Evolutionary conservation across 225 moss, liverwort and hornwort species (phyloP), one percentile per base, ranked within the genome.

Genomic region (Asterella californica): DNA sequence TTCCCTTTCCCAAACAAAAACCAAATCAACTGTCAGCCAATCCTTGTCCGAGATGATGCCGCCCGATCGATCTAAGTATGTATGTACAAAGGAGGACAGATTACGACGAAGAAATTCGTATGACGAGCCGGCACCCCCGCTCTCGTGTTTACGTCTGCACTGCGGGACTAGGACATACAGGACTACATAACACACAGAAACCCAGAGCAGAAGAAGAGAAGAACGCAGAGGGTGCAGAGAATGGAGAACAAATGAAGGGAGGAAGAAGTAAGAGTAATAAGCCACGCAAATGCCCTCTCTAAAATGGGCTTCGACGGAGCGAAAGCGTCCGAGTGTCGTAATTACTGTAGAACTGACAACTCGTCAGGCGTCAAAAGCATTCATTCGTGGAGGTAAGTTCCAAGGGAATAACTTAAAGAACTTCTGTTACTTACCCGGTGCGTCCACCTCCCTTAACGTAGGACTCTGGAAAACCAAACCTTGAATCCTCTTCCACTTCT

Each of bases 341-440:
- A 52, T 53, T 53, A 74, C 74, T 74, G 74, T 53, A 53, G 32
- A 12, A 74, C 74, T 53, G 52, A 52, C 74, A 74, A 32, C 52
- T 74, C 74, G 52, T 74, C 74, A 74, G 74, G 53, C 74, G 50
- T 74, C 14, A 72, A 42, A 72, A 72, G 72, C 72, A 72, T 29
- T 64, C 64, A 64, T 64, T 50, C 48, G 48, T 72, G 72, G 72
- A 72, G 49, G 48, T 72, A 49, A 72, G 49, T 72, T 72, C 72
- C 15, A 53, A 25, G 74, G 33, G 50, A 73, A 46, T 46, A 73
- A 49, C 32, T 52, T 15, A 50, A 27, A 70, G 22, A 37, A 42
- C 30, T 53, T 30, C 46, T 30, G 0, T 30, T 53, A 72, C 32
- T 74, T 52, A 74, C 74, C 74, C 46, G 46, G 18, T 48, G 27